A percentile compares a stretch with the other conserved stretches of the same genome.
These are phyloP conservation scores for Ilex paraguariensis DNA, from an alignment of 305 asterid species.

Conservation along the genomic window DNA sequence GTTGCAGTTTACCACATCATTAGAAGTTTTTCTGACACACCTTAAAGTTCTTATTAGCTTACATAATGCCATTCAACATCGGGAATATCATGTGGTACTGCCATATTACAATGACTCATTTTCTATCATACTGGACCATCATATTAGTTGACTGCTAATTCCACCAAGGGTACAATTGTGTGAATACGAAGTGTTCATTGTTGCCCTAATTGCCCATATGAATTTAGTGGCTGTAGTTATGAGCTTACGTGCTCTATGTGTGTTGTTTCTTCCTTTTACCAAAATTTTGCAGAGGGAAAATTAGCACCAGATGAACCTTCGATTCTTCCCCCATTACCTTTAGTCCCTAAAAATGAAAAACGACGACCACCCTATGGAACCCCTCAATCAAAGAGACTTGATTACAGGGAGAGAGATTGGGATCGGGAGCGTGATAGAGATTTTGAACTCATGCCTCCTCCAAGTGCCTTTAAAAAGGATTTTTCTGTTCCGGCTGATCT, in stretches of 20 bases:
- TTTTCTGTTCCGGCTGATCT: constrained; percentile 62
- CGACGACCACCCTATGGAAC: constrained; percentile 48
- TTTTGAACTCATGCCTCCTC: constrained; percentile 97
- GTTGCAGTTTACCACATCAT: no score
- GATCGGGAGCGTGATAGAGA: constrained; percentile 92
- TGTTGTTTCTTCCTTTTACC: neutral
- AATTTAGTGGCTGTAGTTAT: neutral
- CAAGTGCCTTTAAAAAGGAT: constrained; percentile 76
- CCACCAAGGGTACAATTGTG: no score
- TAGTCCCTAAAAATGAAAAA: constrained; percentile 76
- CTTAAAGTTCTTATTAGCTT: no score
- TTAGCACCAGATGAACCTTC: constrained; percentile 81
- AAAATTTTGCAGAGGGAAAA: constrained; percentile 69
- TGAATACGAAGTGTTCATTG: no score
- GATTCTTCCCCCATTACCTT: constrained; percentile 77
- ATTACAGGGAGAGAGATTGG: constrained; percentile 82
- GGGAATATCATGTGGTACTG: no score
- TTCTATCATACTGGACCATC: no score
- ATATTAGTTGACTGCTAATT: no score
- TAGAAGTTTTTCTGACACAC: no score
- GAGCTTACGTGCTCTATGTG: neutral
- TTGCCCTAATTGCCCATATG: neutral
- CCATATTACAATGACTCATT: no score
- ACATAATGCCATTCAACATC: no score
- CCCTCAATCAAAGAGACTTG: constrained; percentile 75